Evolutionary conservation across 768 basidiomycete species (phyloP), one percentile per base, ranked within the genome.

Genomic region (Mycena crocata): DNA sequence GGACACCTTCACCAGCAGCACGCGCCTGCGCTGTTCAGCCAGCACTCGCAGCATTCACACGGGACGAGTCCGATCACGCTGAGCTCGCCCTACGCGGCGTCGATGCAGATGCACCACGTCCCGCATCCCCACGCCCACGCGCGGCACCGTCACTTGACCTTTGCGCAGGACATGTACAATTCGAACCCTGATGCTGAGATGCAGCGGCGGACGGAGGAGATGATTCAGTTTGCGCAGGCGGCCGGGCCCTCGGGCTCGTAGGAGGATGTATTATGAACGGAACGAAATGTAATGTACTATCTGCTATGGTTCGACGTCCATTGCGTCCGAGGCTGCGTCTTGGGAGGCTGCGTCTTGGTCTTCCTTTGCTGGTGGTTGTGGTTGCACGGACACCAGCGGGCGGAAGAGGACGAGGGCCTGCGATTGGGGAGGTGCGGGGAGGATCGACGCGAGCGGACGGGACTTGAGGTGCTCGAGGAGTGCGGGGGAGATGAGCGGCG

Each of bases 71-170:
- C 84, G 6, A 81, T 88, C 35, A 81, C 85, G 2, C 79, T 91
- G 31, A 87, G 85, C 58, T 78, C 87, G n/a, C 86, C 89, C 21
- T 92, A 89, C 73, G 77, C 85, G 17, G 74, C 82, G 7, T 32
- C 66, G 34, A 73, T 83, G 26, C 89, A 86, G 73, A 91, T 93
- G 90, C 92, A 93, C 71, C 92, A 93, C 68, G 90, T 93, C 48
- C 90, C 92, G 2, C 92, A 93, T 68, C 90, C 92, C 2, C 92
- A 93, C 63, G 90, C 91, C 0, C 91, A 93, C 71, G 89, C 91
- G 0, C 86, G 90, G 35, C 90, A 91, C 67, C 92, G 90, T 68
- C 89, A 90, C 71, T 84, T 89, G 71, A 80, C 78, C 63, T 76
- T 76, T 68, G 68, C 77, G 17, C 81, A 82, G 65, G 72, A 74